Percentiles rank a stretch among this genome's conserved stretches.
Conservation (phyloP, 306 rosid genomes). For the Lupinus albus region DNA sequence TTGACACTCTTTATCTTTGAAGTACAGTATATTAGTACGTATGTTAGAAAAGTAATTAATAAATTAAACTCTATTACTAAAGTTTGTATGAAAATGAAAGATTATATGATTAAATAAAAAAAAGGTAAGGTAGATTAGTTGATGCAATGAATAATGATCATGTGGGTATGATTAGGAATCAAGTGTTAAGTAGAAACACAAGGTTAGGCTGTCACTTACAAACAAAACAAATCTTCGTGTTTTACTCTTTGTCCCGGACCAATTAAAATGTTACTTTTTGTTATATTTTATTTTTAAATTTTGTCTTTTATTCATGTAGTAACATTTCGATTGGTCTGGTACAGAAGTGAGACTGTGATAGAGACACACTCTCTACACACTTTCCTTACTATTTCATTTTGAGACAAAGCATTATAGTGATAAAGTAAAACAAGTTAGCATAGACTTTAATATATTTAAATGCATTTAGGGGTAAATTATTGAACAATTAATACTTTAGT, state of each 20-base stretch:
- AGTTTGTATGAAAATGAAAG: constrained; percentile 26
- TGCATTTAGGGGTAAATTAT: not conserved
- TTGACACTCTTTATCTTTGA: constrained; percentile 26
- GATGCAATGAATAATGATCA: constrained; percentile 54
- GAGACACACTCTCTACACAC: constrained; percentile 35
- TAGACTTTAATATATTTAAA: too few species aligned
- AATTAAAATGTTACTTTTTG: too few species aligned
- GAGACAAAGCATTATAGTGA: constrained; percentile 1
- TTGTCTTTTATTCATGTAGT: too few species aligned
- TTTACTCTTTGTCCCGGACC: too few species aligned
- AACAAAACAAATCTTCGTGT: constrained; percentile 50
- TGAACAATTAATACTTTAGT: constrained; percentile 35
- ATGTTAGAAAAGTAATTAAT: constrained; percentile 26
- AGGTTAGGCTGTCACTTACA: constrained; percentile 53
- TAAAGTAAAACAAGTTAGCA: constrained; percentile 21
- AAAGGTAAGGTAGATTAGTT: constrained; percentile 38
- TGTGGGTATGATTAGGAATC: constrained; percentile 51
- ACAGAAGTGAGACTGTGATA: too few species aligned
- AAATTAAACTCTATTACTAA: not conserved
- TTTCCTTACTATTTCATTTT: constrained; percentile 39
- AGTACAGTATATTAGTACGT: not conserved
- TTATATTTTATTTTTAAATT: too few species aligned
- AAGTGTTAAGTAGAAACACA: constrained; percentile 38
- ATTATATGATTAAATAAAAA: constrained; percentile 17
- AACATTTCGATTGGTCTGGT: too few species aligned